These are phyloP conservation scores for Colletotrichum simmondsii DNA, from an alignment of 2,329 filamentous ascomycete species.

Conservation along the genomic window DNA sequence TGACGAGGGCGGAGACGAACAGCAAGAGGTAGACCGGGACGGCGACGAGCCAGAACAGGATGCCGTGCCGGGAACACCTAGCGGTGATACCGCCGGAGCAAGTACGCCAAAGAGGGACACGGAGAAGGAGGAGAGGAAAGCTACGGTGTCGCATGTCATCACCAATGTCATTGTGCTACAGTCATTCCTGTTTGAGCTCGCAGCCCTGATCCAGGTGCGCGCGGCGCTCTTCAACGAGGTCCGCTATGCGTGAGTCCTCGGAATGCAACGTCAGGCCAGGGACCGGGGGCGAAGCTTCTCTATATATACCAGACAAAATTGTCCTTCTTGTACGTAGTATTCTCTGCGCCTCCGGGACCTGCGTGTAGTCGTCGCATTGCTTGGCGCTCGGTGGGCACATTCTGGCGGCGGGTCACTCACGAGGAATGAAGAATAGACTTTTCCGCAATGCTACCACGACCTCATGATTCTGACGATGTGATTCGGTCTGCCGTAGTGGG, in stretches of 20 bases:
- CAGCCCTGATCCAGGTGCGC: conserved; percentile 79
- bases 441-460: not conserved
- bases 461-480: not conserved
- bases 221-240: conserved; percentile 83
- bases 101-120: conserved; percentile 40
- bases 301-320: conserved; percentile 1
- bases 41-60: conserved; percentile 35
- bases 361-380: not conserved
- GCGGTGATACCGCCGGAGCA: conserved; percentile 37
- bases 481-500: not conserved
- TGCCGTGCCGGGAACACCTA: conserved; percentile 31
- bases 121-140: conserved; percentile 51
- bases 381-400: not conserved
- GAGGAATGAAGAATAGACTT: not conserved
- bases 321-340: conserved; percentile 15
- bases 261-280: not conserved
- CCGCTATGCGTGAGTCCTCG: conserved; percentile 59
- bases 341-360: not conserved
- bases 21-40: conserved; percentile 39
- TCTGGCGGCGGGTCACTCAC: not conserved
- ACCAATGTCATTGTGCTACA: conserved; percentile 85
- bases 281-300: not conserved
- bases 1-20: conserved; percentile 40
- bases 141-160: conserved; percentile 80
- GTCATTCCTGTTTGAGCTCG: conserved; percentile 82